Evolutionary conservation across 345 rosid genomes (phyloP).

Genomic region (Populus nigra): DNA sequence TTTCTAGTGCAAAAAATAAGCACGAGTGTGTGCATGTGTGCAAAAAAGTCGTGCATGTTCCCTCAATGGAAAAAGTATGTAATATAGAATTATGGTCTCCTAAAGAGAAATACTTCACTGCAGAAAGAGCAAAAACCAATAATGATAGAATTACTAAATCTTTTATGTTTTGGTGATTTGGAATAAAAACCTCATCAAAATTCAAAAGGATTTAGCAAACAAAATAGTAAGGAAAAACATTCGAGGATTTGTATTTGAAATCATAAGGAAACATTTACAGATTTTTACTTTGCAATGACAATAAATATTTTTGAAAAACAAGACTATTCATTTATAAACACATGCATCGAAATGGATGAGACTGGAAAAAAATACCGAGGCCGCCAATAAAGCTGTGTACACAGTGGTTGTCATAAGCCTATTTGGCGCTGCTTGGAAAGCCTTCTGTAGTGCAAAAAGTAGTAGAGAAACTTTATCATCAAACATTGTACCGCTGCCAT

Average conservation of each 20-base stretch:
- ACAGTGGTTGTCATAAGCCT: constrained; percentile 85
- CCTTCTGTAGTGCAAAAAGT: constrained; percentile 86
- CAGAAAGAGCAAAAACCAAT: neutral
- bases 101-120: neutral
- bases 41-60: neutral
- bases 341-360: neutral
- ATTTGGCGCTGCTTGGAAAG: constrained; percentile 89
- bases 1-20: neutral
- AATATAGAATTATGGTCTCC: neutral
- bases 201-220: neutral
- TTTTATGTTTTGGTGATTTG: neutral
- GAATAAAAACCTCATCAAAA: neutral
- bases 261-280: neutral
- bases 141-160: neutral
- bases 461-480: constrained; percentile 92
- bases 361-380: constrained; percentile 60
- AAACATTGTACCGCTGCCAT: constrained; percentile 83
- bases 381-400: constrained; percentile 85
- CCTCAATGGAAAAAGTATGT: neutral
- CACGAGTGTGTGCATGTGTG: neutral
- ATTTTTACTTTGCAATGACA: neutral
- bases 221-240: neutral
- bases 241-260: neutral
- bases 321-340: neutral
- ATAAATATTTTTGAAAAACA: neutral